Conservation (phyloP, 768 basidiomycete species). For the Trametes cinnabarina region DNA sequence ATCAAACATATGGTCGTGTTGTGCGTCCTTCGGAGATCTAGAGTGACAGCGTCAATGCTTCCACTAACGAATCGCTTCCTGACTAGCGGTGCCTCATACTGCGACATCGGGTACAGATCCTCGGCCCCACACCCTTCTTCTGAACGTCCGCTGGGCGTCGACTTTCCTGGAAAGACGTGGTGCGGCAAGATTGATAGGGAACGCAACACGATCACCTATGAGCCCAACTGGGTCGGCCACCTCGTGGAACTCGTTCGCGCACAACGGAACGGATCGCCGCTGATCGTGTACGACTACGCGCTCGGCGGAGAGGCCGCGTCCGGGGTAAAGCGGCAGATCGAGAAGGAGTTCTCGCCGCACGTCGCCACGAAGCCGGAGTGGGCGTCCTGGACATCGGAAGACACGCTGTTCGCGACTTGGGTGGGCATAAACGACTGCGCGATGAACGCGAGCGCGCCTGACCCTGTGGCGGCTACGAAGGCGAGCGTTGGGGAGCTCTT, state of each 20-base stretch:
- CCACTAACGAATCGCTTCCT: not conserved
- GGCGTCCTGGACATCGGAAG: slow-evolving; percentile 22
- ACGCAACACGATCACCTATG: slow-evolving; percentile 34
- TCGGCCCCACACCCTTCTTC: slow-evolving; percentile 31
- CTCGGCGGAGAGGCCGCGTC: slow-evolving; percentile 46
- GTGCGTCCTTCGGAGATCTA: not conserved
- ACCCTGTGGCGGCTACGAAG: slow-evolving; percentile 4
- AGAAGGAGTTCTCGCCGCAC: slow-evolving; percentile 36
- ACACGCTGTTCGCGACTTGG: slow-evolving; percentile 45
- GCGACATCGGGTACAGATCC: slow-evolving; percentile 33
- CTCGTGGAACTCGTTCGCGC: slow-evolving; percentile 38
- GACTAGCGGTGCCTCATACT: slow-evolving; percentile 60
- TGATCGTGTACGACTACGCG: slow-evolving; percentile 59
- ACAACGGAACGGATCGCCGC: slow-evolving; percentile 28
- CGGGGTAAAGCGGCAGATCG: slow-evolving; percentile 41
- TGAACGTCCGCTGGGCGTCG: slow-evolving; percentile 46
- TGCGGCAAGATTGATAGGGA: slow-evolving; percentile 32
- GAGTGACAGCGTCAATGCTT: too few species aligned
- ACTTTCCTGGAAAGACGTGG: slow-evolving; percentile 50
- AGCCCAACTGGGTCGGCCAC: slow-evolving; percentile 63
- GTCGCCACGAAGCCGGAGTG: slow-evolving; percentile 22
- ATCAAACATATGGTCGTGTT: not conserved
- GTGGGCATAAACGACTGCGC: slow-evolving; percentile 66
- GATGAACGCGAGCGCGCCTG: slow-evolving; percentile 29
- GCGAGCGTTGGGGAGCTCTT: slow-evolving; percentile 38